phyloP scores from a whole-genome alignment of 2,329 filamentous ascomycete genomes.

The Alternaria arbusti region DNA sequence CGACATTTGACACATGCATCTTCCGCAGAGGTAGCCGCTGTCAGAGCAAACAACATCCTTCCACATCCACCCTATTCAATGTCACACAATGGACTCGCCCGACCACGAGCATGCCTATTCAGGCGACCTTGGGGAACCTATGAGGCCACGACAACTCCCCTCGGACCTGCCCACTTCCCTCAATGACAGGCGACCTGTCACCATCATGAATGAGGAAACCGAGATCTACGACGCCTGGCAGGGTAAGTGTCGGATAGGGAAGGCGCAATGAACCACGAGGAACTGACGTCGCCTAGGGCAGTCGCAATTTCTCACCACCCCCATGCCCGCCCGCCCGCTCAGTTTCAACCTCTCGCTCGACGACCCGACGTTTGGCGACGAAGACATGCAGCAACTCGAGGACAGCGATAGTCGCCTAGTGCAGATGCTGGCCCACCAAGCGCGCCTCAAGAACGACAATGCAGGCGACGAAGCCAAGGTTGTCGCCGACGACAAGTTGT shows the following conservation, averaged over 20 bases:
- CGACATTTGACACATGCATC: constrained; percentile 17
- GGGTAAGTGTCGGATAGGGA: constrained; percentile 64
- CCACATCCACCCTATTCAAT: constrained; percentile 23
- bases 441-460: constrained; percentile 76
- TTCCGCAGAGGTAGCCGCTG: constrained; percentile 5
- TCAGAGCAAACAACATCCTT: not conserved
- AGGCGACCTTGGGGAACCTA: constrained; percentile 35
- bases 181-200: constrained; percentile 79
- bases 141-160: constrained; percentile 65
- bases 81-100: constrained; percentile 45
- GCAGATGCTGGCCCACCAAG: constrained; percentile 95
- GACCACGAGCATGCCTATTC: constrained; percentile 44
- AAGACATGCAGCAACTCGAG: constrained; percentile 62
- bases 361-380: constrained; percentile 75
- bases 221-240: constrained; percentile 99
- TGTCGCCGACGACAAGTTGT: constrained; percentile 73
- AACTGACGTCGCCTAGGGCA: constrained; percentile 67
- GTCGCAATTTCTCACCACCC: constrained; percentile 91
- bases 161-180: constrained; percentile 88
- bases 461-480: constrained; percentile 79
- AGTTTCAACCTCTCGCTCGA: constrained; percentile 86
- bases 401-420: constrained; percentile 89
- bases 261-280: constrained; percentile 2
- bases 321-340: constrained; percentile 81
- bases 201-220: constrained; percentile 76